These are phyloP conservation scores for Coffea canephora DNA, from an alignment of 257 asterid genomes.

Conservation along the genomic window DNA sequence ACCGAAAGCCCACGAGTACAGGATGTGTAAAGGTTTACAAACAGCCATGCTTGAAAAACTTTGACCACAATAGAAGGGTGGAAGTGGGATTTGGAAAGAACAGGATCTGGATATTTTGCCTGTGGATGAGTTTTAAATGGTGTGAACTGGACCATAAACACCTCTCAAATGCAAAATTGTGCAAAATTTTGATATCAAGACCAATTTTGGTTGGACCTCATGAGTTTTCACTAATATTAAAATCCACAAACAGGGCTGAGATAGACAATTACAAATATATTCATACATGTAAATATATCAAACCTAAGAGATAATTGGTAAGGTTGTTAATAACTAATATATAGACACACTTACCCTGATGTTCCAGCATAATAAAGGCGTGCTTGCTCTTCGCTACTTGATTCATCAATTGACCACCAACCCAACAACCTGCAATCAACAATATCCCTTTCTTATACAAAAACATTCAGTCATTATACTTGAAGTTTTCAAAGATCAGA, in stretches of 20 bases:
- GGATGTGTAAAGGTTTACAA: neutral
- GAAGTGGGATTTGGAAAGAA: neutral
- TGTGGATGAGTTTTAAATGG: neutral
- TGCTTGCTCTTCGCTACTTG: slow-evolving; percentile 93
- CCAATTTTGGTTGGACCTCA: too few species aligned
- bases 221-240: too few species aligned
- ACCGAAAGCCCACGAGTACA: neutral
- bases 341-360: slow-evolving; percentile 55
- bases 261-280: neutral
- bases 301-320: neutral
- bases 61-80: neutral
- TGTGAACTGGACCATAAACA: neutral
- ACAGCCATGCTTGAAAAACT: neutral
- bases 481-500: neutral
- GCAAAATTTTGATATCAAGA: neutral
- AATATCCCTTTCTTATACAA: slow-evolving; percentile 8
- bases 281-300: neutral
- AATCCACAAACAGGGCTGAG: neutral
- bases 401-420: slow-evolving; percentile 99
- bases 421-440: slow-evolving; percentile 65
- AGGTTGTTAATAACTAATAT: neutral
- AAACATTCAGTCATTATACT: neutral
- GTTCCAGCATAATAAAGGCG: slow-evolving; percentile 62
- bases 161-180: neutral
- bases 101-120: neutral